Conservation (phyloP, 805 yeast genomes). For the Candida corydali region DNA sequence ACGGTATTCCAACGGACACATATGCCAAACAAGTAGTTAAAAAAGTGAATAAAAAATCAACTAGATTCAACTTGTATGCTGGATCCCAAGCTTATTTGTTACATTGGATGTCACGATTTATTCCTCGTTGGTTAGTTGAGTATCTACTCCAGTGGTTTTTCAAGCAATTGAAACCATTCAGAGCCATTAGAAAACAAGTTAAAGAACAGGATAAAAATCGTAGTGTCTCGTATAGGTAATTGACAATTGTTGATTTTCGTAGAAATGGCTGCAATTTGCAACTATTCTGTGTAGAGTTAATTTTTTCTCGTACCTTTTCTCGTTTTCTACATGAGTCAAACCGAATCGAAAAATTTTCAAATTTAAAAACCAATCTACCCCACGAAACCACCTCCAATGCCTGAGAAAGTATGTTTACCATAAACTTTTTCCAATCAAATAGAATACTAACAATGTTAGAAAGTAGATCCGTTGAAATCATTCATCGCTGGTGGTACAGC, state of each 20-base stretch:
- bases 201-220: conserved; percentile 4
- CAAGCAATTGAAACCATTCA: conserved; percentile 21
- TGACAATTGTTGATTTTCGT: no score
- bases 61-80: conserved; percentile 25
- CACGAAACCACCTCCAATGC: background rate
- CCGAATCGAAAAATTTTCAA: conserved; percentile 1
- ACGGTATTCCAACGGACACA: conserved; percentile 43
- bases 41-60: conserved; percentile 26
- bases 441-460: conserved; percentile 5
- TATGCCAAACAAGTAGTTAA: conserved; percentile 55
- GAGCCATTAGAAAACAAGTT: conserved; percentile 12
- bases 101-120: conserved; percentile 14
- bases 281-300: background rate
- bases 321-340: background rate
- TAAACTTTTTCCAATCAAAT: background rate
- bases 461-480: conserved; percentile 69
- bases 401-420: conserved; percentile 7
- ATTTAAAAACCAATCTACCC: background rate
- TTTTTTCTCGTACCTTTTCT: background rate
- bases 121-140: conserved; percentile 24
- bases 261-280: background rate
- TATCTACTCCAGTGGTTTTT: conserved; percentile 17
- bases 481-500: conserved; percentile 95
- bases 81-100: conserved; percentile 19
- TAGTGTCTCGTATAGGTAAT: no score